These are phyloP conservation scores for Sherardia arvensis DNA, from an alignment of 257 asterid genomes.

Conservation along the genomic window DNA sequence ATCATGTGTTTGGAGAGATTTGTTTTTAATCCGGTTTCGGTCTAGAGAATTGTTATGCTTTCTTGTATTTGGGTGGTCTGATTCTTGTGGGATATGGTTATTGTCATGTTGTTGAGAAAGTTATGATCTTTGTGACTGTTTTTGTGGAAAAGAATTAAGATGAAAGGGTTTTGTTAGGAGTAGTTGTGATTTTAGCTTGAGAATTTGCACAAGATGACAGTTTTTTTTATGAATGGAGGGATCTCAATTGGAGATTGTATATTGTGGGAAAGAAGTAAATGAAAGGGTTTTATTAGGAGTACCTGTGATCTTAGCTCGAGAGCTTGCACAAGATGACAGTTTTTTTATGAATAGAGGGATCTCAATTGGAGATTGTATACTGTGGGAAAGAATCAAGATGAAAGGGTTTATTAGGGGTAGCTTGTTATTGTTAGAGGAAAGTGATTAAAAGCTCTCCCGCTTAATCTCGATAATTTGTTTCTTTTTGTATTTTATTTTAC, in stretches of 20 bases:
- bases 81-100: background rate
- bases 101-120: background rate
- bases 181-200: background rate
- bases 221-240: background rate
- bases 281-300: too few species aligned
- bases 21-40: background rate
- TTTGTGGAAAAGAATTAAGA: background rate
- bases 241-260: background rate
- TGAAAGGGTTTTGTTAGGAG: background rate
- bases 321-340: too few species aligned
- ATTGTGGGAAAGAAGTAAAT: too few species aligned
- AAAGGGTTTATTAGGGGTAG: too few species aligned
- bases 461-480: background rate
- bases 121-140: background rate
- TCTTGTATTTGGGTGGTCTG: background rate
- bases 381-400: too few species aligned
- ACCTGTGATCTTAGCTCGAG: too few species aligned
- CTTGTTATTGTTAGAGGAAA: too few species aligned
- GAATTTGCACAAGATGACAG: background rate
- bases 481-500: background rate
- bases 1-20: background rate
- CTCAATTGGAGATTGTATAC: background rate
- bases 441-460: constrained; percentile 13
- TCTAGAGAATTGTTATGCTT: background rate
- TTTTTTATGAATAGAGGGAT: too few species aligned